Percentiles rank a stretch among this genome's conserved stretches.
Conservation (phyloP, 2,329 filamentous ascomycete genomes). For the Ciborinia camelliae region DNA sequence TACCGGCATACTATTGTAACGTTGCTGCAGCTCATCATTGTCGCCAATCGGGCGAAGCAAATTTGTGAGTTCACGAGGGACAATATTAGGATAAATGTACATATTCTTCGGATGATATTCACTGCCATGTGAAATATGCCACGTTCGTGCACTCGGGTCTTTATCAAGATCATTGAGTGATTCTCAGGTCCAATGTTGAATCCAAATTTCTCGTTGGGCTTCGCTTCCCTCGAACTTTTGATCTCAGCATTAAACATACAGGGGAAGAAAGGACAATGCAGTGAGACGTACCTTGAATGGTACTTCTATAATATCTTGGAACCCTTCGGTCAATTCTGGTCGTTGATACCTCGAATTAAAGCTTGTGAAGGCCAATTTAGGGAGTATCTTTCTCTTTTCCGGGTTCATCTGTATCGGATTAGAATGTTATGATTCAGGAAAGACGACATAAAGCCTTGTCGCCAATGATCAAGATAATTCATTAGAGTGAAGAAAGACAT, state of each 20-base stretch:
- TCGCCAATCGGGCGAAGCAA: conserved; percentile 3
- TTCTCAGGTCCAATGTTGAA: conserved; percentile 67
- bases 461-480: neutral
- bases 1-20: conserved; percentile 17
- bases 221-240: conserved; percentile 41
- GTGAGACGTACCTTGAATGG: conserved; percentile 60
- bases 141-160: neutral
- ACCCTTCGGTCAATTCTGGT: conserved; percentile 73
- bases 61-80: neutral
- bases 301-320: conserved; percentile 71
- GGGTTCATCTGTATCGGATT: conserved; percentile 64
- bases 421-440: conserved; percentile 5
- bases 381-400: conserved; percentile 70
- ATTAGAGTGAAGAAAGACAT: conserved; percentile 24
- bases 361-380: conserved; percentile 73
- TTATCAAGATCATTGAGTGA: neutral
- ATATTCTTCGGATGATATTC: neutral
- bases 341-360: conserved; percentile 71
- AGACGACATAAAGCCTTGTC: neutral
- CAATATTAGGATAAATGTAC: conserved; percentile 14
- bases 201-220: conserved; percentile 69
- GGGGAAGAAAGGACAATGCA: conserved; percentile 19
- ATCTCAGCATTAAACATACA: conserved; percentile 13
- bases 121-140: conserved; percentile 17
- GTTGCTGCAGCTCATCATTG: conserved; percentile 15